Evolutionary conservation across 768 basidiomycete species (phyloP), one percentile per base, ranked within the genome.

Genomic region (Xanthoconium purpureum): DNA sequence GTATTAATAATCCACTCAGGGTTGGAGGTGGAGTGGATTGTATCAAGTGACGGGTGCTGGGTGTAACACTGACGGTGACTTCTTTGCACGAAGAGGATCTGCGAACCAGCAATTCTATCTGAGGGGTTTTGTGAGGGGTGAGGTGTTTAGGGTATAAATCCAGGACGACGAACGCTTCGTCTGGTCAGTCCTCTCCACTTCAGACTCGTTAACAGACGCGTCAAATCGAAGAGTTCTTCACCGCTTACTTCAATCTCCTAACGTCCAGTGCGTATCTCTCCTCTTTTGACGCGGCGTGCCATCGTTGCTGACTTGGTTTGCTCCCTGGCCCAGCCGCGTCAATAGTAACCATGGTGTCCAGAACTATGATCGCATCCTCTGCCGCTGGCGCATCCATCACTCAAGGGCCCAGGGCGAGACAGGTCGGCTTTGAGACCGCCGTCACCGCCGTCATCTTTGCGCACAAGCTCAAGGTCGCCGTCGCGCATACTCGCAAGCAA

Each of bases 401-500:
- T n/a, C 38, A 6, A 12, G 29, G 54, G 17, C 44, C 49, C 7
- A 47, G 47, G 29, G 51, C 9, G 40, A 60, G 63, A 13, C 55
- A 52, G 36, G 63, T 64, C 36, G 55, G 65, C 44, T 66, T 66
- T 18, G 60, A 64, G 56, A 66, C 63, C 15, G 65, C 56, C 7
- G 65, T 66, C 37, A 62, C 54, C 17, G 65, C 63, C 0, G 47
- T 64, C 49, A 44, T 66, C 52, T 67, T 66, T 52, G 50, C 62
- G 6, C 59, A 62, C 18, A 66, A 58, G 45, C 65, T 66, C 43
- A 64, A 67, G 57, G 44, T 50, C 24, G 56, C 63, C 20, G 62
- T 48, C 20, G 59, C 59, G 28, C 58, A 54, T 9, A 46, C 64
- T 14, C 61, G 38, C 20, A 18, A 5, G 30, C 40, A 38, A 28